Conservation (phyloP, 208 protist species). For the Trypanosomatidae sp. region DNA sequence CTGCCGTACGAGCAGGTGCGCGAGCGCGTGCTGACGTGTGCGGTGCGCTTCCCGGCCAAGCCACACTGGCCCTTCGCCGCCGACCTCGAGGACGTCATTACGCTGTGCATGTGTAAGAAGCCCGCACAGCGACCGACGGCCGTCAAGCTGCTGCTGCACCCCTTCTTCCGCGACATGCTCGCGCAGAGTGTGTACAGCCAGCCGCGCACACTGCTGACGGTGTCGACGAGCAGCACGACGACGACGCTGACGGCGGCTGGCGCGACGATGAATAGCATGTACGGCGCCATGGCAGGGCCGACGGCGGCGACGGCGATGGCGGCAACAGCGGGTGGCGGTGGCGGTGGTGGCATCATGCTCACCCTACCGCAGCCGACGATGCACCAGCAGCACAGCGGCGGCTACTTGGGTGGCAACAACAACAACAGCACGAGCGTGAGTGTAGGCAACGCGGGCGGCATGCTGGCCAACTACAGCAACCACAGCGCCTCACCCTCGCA, state of each 20-base stretch:
- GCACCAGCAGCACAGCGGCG: slow-evolving; percentile 9
- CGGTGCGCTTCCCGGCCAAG: slow-evolving; percentile 22
- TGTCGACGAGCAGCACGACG: no score
- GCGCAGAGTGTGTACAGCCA: background rate
- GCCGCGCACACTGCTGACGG: no score
- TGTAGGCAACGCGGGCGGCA: slow-evolving; percentile 7
- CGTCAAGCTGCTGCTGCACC: slow-evolving; percentile 27
- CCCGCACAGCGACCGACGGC: slow-evolving; percentile 34
- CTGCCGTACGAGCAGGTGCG: slow-evolving; percentile 33
- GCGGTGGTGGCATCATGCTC: no score
- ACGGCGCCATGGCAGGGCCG: no score
- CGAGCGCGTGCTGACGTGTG: slow-evolving; percentile 12
- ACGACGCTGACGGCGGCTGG: no score
- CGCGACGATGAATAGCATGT: no score
- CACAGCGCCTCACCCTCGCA: no score
- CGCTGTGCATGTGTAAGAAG: slow-evolving; percentile 36
- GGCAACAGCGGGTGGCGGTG: no score
- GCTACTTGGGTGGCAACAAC: slow-evolving; percentile 7
- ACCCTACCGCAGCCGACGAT: slow-evolving; percentile 6
- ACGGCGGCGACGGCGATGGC: no score
- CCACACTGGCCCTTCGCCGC: slow-evolving; percentile 26
- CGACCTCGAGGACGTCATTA: slow-evolving; percentile 39
- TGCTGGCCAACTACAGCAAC: no score
- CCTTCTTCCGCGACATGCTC: slow-evolving; percentile 29
- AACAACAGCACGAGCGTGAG: slow-evolving; percentile 7